Evolutionary conservation across 257 asterid genomes (phyloP).

Genomic region (Rauvolfia tetraphylla): DNA sequence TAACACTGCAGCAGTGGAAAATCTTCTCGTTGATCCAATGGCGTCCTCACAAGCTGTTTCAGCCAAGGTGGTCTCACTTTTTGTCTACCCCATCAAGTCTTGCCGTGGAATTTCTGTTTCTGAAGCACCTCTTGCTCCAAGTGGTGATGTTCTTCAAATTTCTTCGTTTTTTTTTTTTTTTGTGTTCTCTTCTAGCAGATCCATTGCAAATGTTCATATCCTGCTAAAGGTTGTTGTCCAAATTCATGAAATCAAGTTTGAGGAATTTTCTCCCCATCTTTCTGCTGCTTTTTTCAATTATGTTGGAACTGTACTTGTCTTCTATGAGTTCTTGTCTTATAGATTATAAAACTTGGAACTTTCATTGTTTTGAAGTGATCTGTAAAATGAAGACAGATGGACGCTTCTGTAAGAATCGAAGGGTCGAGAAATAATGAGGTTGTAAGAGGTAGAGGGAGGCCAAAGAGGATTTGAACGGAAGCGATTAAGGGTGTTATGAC

Average conservation of each 20-base stretch:
- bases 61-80: conserved; percentile 41
- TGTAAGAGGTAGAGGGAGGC: too few relatives aligned
- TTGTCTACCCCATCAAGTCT: conserved; percentile 59
- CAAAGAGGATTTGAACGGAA: too few relatives aligned
- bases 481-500: too few relatives aligned
- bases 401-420: too few relatives aligned
- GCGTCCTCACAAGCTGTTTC: not conserved
- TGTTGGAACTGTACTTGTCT: too few relatives aligned
- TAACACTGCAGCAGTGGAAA: too few relatives aligned
- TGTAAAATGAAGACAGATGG: too few relatives aligned
- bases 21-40: not conserved
- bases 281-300: not conserved
- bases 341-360: not conserved
- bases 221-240: too few relatives aligned
- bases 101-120: conserved; percentile 60
- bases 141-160: conserved; percentile 28
- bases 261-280: not conserved
- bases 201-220: not conserved
- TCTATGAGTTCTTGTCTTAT: too few relatives aligned
- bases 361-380: not conserved
- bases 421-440: too few relatives aligned
- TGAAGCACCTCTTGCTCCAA: conserved; percentile 46
- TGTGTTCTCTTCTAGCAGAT: not conserved
- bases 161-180: not conserved
- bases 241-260: too few relatives aligned